These are phyloP conservation scores for Suillus plorans DNA, from an alignment of 768 basidiomycete genomes.

Conservation along the genomic window DNA sequence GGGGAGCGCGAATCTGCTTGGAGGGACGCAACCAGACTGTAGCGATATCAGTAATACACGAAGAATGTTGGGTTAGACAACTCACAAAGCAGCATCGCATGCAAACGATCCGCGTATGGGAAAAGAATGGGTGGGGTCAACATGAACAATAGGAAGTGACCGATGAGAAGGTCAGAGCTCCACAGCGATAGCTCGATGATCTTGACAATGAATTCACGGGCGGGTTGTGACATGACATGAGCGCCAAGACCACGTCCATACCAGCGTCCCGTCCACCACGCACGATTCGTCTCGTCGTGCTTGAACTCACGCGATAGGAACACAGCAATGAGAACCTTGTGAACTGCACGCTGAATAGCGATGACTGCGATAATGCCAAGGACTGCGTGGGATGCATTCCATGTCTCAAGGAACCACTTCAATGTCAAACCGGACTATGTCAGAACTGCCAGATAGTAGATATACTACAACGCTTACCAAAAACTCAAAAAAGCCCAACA, in stretches of 20 bases:
- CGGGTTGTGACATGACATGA: conserved; percentile 96
- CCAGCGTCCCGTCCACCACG: conserved; percentile 99
- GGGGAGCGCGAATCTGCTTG: conserved; percentile 88
- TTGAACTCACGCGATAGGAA: conserved; percentile 98
- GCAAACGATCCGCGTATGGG: conserved; percentile 89
- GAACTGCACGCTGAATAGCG: conserved; percentile 86
- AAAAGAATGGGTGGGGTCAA: conserved; percentile 85
- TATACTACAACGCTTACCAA: conserved; percentile 53
- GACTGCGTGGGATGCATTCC: conserved; percentile 90
- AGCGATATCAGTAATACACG: conserved; percentile 17
- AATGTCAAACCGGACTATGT: conserved; percentile 14
- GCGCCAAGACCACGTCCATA: conserved; percentile 90
- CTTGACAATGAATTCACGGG: conserved; percentile 96
- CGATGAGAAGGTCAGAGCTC: conserved; percentile 90
- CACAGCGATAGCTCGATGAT: conserved; percentile 94
- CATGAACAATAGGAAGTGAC: conserved; percentile 87
- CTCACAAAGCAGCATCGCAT: conserved; percentile 90
- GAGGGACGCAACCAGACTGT: conserved; percentile 94
- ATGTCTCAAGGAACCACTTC: conserved; percentile 93
- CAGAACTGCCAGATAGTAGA: not conserved
- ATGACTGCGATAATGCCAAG: conserved; percentile 91
- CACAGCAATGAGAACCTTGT: conserved; percentile 92
- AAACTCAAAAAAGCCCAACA: conserved; percentile 96
- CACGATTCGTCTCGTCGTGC: conserved; percentile 97
- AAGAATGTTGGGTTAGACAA: conserved; percentile 13